Conservation (phyloP, 129 eudicot genomes). For the Flaveria trinervia region DNA sequence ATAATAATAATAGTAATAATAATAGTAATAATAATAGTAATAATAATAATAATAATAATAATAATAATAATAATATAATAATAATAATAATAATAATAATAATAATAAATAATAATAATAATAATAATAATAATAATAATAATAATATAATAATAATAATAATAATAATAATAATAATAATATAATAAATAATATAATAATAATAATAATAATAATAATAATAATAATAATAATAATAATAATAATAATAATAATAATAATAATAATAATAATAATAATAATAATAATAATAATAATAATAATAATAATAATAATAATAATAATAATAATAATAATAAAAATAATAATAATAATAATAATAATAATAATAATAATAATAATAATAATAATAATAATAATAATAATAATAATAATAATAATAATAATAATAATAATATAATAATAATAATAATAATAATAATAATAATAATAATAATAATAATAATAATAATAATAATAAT, state of each 20-base stretch:
- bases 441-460: conserved; percentile 29
- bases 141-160: conserved; percentile 29
- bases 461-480: conserved; percentile 29
- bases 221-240: too few relatives aligned
- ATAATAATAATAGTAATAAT: conserved; percentile 27
- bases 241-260: conserved; percentile 31
- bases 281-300: conserved; percentile 31
- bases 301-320: too few relatives aligned
- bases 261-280: conserved; percentile 29
- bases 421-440: background rate
- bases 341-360: conserved; percentile 25
- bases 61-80: background rate
- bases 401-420: too few relatives aligned
- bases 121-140: conserved; percentile 27
- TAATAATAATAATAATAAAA: too few relatives aligned
- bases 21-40: conserved; percentile 32
- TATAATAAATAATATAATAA: too few relatives aligned
- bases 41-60: conserved; percentile 29
- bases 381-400: conserved; percentile 15
- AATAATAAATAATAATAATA: conserved; percentile 13
- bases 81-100: too few relatives aligned
- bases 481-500: conserved; percentile 29
- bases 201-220: too few relatives aligned
- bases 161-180: conserved; percentile 30
- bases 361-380: conserved; percentile 29